Base-by-base conservation (phyloP, 1,139 yeast genomes). In the Magnusiomyces sp. region DNA sequence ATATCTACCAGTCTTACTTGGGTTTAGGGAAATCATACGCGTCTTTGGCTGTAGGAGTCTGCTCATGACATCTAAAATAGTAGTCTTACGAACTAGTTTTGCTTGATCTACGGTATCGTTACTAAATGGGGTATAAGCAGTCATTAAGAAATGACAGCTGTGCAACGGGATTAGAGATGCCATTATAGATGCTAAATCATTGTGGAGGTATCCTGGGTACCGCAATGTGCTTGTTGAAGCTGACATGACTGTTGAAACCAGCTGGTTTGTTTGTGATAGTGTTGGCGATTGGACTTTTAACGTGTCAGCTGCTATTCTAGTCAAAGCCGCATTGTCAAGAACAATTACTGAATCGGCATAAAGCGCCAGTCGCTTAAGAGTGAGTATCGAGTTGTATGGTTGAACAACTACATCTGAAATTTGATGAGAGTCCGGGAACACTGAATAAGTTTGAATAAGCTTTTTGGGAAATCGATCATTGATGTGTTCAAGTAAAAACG, bases 331-430 rank as follows among this genome's bases (percentile, higher is more conserved):
- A 65, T 92, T 92, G 62, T 92, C 97, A 62, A 90, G 83, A 2
- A 92, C 94, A 41, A 89, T 75, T 29, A 89, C 83, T 1, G 89
- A 83, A 65, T 92, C 97, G 46, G 95, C 85, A 59, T 76, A 79
- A 56, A 87, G 92, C 3, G 88, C 85, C 53, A 92, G 73, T 58
- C 97, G 71, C 61, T 82, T 80, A 56, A 94, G 71, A 0, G 98
- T 83, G 50, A 92, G 69, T 27, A 94, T 74, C 0, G 95, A 83
- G 65, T 92, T 92, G 68, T 92, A 92, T 0, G 98, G 98, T 63
- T 92, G 97, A 1, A 92, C 97, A 23, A 94, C 98, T 33, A 92
- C 97, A 61, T 92, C 98, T 1, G 95, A 83, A 0, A 88, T 83
- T 49, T 83, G 87, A 51, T 80, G 83, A 47, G 65, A 63, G 39